Conservation (phyloP, 148 eudicot genomes). For the Camellia lanceoleosa region DNA sequence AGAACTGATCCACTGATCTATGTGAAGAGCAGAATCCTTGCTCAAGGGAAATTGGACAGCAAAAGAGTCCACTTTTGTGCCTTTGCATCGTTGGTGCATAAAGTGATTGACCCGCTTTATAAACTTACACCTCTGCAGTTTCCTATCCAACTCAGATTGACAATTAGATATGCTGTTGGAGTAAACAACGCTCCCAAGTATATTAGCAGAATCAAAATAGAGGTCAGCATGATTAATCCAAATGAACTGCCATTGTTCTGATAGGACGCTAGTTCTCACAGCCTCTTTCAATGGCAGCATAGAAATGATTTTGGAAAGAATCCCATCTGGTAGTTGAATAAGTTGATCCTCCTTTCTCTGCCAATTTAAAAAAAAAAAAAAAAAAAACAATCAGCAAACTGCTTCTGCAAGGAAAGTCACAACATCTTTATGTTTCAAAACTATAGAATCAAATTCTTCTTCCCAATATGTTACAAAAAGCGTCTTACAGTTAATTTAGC, state of each 20-base stretch:
- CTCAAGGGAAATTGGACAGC: conserved; percentile 17
- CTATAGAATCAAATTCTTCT: neutral
- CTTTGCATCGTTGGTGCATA: conserved; percentile 20
- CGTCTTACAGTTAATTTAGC: conserved; percentile 13
- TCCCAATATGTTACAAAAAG: neutral
- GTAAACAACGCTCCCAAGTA: conserved; percentile 17
- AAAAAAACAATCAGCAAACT: neutral
- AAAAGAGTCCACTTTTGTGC: conserved; percentile 23
- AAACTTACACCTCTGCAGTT: conserved; percentile 9
- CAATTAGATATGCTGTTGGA: neutral
- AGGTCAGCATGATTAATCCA: conserved; percentile 24
- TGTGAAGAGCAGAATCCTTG: conserved; percentile 12
- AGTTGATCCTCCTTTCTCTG: conserved; percentile 22
- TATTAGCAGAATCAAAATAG: conserved; percentile 5
- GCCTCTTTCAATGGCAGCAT: conserved; percentile 28
- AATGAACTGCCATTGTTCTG: conserved; percentile 20
- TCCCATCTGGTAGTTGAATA: conserved; percentile 25
- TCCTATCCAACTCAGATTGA: neutral
- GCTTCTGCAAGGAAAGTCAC: neutral
- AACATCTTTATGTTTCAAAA: neutral
- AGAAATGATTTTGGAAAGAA: conserved; percentile 20
- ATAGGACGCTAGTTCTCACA: conserved; percentile 24
- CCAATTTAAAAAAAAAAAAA: neutral
- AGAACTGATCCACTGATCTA: conserved; percentile 22
- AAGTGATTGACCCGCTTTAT: conserved; percentile 19